Conservation (phyloP, 116 monocot species). For the Trichopus zeylanicus region DNA sequence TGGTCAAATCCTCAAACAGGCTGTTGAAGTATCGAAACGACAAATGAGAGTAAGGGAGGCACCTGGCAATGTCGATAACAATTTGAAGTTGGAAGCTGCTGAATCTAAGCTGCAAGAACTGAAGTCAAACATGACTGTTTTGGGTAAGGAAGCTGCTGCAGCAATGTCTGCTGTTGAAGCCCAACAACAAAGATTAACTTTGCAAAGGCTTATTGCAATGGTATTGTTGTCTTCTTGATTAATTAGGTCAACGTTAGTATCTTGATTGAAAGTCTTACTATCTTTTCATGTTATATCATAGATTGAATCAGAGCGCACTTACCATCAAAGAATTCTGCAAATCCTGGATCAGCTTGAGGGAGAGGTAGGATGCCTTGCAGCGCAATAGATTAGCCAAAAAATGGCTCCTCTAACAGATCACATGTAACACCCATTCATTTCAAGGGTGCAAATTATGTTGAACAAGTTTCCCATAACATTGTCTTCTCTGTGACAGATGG, state of each 20-base stretch:
- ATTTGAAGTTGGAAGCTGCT: slow-evolving; percentile 73
- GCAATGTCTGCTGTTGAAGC: slow-evolving; percentile 90
- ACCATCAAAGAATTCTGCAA: slow-evolving; percentile 75
- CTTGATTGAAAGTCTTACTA: not conserved
- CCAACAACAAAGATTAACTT: slow-evolving; percentile 85
- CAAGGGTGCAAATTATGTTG: not conserved
- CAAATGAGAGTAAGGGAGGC: slow-evolving; percentile 75
- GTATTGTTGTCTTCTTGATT: slow-evolving; percentile 18
- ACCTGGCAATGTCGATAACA: slow-evolving; percentile 58
- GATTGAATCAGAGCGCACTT: slow-evolving; percentile 82
- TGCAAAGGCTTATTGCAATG: slow-evolving; percentile 87
- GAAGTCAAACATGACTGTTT: slow-evolving; percentile 73
- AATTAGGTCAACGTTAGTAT: not conserved
- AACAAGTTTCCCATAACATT: not conserved
- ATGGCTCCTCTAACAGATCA: not conserved
- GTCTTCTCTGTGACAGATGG: slow-evolving; percentile 36
- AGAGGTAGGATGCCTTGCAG: slow-evolving; percentile 29
- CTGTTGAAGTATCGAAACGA: slow-evolving; percentile 88
- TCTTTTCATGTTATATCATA: slow-evolving; percentile 16
- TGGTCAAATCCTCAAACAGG: slow-evolving; percentile 25
- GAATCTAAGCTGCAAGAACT: slow-evolving; percentile 83
- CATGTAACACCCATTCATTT: too few species aligned
- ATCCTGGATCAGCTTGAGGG: slow-evolving; percentile 84
- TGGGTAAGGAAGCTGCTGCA: slow-evolving; percentile 87
- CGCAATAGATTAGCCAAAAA: not conserved